Evolutionary conservation across 2,329 filamentous ascomycete species (phyloP), one percentile per base, ranked within the genome.

Genomic region (Talaromyces sp.): DNA sequence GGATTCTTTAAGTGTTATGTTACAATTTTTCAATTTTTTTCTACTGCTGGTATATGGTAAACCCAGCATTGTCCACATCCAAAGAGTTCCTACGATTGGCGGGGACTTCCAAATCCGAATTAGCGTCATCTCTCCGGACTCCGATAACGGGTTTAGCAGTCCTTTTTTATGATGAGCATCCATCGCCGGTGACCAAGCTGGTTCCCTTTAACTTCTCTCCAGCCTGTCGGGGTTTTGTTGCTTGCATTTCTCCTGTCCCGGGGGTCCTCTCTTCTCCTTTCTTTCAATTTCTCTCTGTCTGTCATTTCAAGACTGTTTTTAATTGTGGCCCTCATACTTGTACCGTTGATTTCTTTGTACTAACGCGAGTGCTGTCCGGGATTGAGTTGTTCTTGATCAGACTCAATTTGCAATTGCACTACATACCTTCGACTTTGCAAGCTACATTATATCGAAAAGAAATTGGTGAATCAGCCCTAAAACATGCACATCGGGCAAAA

Each of bases 401-500:
- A 54, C 11, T 36, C 4, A 19, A 25, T 56, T 38, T 36, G 31
- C 31, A 36, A 38, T 56, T 56, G 31, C 22, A 22, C 8, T 5
- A 36, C 5, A 19, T 11, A 22, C 5, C 13, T 56, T 19, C 5
- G 4, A 5, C 1, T 8, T 8, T n/a, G 5, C 25, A 17, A 53
- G 25, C 49, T 53, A 4, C 49, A 53, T n/a, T 7, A 7, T 29
- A 51, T n/a, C 5, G 49, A 31, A 6, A 15, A 29, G 17, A 11
- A 13, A 54, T 11, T 5, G 7, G 17, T 4, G 7, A 51, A 47
- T 5, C 19, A 49, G 45, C n/a, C 36, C 38, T 49, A 34, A 27
- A 62, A 27, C 27, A 98, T 99, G 94, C 95, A 98, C 82, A 94
- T 99, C 85, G 91, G 90, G 71, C 88, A 95, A 73, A 97, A 97